A percentile compares a stretch with the other conserved stretches of the same genome.
Conservation (phyloP, 176 grass and related monocot genomes). For the Eleusine coracana region DNA sequence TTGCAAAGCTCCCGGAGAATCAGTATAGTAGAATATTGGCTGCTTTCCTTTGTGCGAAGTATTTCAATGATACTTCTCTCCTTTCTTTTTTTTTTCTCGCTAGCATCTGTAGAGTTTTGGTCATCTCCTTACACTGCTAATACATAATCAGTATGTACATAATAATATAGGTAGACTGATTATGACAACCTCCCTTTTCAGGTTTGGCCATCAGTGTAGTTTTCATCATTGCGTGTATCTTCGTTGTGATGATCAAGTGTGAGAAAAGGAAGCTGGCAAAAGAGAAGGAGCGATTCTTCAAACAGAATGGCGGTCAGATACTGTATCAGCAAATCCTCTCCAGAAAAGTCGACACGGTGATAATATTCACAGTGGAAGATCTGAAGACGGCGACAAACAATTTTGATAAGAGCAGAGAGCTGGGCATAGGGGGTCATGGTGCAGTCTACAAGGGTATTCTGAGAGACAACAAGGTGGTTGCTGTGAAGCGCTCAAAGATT, state of each 20-base stretch:
- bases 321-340: constrained; percentile 29
- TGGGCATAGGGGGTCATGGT: constrained; percentile 1
- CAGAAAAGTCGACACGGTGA: constrained; percentile 28
- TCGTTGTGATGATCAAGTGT: background rate
- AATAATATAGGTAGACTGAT: background rate
- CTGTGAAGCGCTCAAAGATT: constrained; percentile 25
- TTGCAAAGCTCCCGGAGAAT: too few relatives aligned
- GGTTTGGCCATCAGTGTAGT: background rate
- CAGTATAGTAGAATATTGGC: too few relatives aligned
- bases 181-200: background rate
- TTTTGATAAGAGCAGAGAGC: constrained; percentile 3
- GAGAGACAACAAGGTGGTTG: constrained; percentile 8
- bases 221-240: background rate
- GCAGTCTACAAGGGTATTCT: background rate
- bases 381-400: constrained; percentile 27
- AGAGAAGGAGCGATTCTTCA: constrained; percentile 15
- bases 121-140: too few relatives aligned
- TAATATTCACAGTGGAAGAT: constrained; percentile 19
- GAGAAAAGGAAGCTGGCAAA: background rate
- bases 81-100: too few relatives aligned
- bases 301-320: constrained; percentile 34
- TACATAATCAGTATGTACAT: too few relatives aligned
- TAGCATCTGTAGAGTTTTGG: too few relatives aligned
- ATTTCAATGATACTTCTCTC: too few relatives aligned
- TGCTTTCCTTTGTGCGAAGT: too few relatives aligned